Evolutionary conservation across 1,284 basidiomycete species (phyloP).

Genomic region (Cryptococcus deneoformans): DNA sequence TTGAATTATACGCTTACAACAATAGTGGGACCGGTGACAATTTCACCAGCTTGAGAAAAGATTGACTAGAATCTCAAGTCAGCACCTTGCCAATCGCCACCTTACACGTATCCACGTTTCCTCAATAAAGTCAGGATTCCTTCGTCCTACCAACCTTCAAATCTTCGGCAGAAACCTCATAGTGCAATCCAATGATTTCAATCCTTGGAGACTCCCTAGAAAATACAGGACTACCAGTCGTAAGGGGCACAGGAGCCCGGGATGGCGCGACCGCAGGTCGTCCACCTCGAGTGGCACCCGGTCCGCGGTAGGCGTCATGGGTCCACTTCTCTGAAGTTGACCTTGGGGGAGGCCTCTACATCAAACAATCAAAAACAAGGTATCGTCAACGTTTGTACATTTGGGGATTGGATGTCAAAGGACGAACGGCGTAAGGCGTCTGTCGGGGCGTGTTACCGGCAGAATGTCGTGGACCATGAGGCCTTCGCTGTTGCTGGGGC

Average conservation of each 20-base stretch:
- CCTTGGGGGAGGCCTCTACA: constrained; percentile 45
- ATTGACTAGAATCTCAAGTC: constrained; percentile 60
- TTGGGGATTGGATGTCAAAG: not conserved
- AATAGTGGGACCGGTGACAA: constrained; percentile 86
- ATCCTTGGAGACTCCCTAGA: constrained; percentile 61
- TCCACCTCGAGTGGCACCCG: constrained; percentile 11
- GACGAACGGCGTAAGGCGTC: constrained; percentile 39
- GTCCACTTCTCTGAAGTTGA: constrained; percentile 48
- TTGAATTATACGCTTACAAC: constrained; percentile 61
- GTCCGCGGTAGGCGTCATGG: constrained; percentile 46
- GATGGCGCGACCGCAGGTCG: not conserved
- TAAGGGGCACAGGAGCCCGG: not conserved
- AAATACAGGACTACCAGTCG: constrained; percentile 24
- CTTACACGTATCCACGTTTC: too few relatives aligned
- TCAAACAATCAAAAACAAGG: not conserved
- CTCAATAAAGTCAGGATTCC: not conserved
- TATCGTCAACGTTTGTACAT: not conserved
- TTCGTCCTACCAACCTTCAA: constrained; percentile 65
- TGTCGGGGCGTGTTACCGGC: constrained; percentile 6
- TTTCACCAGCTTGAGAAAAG: constrained; percentile 88
- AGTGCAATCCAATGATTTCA: constrained; percentile 84
- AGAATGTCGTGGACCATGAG: constrained; percentile 6
- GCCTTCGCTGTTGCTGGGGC: not conserved
- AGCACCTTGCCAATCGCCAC: not conserved
- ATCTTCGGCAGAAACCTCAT: constrained; percentile 86